phyloP scores from a whole-genome alignment of 1,284 basidiomycete species.

The Malassezia obtusa region DNA sequence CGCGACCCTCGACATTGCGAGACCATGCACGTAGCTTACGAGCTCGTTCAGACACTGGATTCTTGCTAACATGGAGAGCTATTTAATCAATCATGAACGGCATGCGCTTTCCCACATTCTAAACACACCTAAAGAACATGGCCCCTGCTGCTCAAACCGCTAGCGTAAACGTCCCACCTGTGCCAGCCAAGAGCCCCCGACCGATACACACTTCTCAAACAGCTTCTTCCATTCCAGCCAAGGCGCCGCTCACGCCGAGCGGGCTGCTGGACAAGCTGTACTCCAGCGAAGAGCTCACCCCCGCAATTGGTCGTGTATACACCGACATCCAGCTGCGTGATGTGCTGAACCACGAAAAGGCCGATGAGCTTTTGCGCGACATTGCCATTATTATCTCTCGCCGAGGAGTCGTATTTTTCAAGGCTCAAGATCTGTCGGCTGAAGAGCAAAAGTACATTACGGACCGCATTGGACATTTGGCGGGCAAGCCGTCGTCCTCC shows the following conservation, averaged over 20 bases:
- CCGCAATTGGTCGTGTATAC: conserved; percentile 51
- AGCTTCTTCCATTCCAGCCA: background rate
- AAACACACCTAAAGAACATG: too few species aligned
- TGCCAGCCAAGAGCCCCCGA: background rate
- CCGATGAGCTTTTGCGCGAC: conserved; percentile 52
- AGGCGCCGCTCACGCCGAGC: conserved; percentile 17
- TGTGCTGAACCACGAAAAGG: conserved; percentile 49
- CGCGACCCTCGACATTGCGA: too few species aligned
- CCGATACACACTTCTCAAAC: background rate
- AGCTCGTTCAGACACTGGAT: too few species aligned
- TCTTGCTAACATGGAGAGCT: too few species aligned
- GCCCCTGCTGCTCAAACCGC: background rate
- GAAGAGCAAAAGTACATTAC: conserved; percentile 53
- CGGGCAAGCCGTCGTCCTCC: conserved; percentile 56
- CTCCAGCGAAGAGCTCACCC: conserved; percentile 30
- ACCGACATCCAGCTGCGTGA: conserved; percentile 49
- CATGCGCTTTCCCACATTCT: too few species aligned
- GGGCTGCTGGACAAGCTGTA: conserved; percentile 25
- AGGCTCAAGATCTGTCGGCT: conserved; percentile 53
- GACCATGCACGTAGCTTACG: too few species aligned
- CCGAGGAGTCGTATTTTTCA: conserved; percentile 65
- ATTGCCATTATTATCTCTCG: conserved; percentile 56
- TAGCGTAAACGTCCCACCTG: background rate
- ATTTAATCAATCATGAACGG: too few species aligned
- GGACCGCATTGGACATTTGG: conserved; percentile 54